Base-by-base conservation (phyloP, 163 green algal genomes). In the Chlorella variabilis region DNA sequence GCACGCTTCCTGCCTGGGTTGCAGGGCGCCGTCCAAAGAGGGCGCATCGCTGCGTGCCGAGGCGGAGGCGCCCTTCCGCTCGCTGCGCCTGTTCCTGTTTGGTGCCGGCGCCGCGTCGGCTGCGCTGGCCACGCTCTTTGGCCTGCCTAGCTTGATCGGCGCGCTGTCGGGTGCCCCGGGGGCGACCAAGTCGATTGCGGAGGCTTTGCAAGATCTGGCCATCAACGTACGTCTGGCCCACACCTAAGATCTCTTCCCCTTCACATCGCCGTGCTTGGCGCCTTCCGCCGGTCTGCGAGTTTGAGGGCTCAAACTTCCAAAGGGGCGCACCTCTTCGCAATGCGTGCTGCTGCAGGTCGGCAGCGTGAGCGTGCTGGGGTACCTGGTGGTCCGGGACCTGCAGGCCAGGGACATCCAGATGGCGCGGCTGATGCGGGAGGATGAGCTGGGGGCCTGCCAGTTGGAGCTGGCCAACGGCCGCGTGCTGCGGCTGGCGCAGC, bases 401-500 rank as follows among this genome's bases (percentile, higher is more conserved):
- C 38, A 88, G 71, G 90, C 90, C 0, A 75, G 86, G 29, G 80
- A 93, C 18, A 93, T 91, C 81, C 91, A 95, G 84, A 80, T 95
- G 62, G 90, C 89, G 3, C 86, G 94, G 1, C 84, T 98, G 79
- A 66, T 70, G 34, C 84, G 94, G 4, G 94, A 98, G 86, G 91
- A 96, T 54, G 77, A 82, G 38, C 88, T 98, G 39, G 90, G 85
- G 0, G 65, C 77, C 0, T 88, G 93, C 58, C 80, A 84, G 49
- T 61, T 98, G 73, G 85, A 92, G 71, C 92, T 97, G n/a, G 86
- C 87, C 34, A 96, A 90, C 79, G 83, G 87, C 49, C 93, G 93
- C 71, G 65, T 85, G 2, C 56, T 96, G 54, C 63, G 73, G 2
- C 78, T 97, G 49, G 78, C 70, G 9, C 87, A 91, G 63, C 88